Evolutionary conservation across 78 protist species (phyloP).

Genomic region (Cavenderia fasciculata): DNA sequence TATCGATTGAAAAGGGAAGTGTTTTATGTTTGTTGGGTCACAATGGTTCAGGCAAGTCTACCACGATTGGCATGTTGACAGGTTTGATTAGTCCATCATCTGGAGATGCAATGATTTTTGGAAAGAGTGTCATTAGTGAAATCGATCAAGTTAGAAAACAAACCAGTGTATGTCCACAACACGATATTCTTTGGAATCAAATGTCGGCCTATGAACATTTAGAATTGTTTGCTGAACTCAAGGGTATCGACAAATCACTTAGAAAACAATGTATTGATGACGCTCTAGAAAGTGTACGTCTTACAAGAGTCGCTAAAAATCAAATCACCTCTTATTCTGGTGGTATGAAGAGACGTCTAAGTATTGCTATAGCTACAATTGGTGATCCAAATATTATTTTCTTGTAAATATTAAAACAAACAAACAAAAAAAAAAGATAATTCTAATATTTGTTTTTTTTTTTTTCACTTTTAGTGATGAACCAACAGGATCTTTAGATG

Average conservation of each 20-base stretch:
- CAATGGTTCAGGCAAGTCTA: constrained; percentile 92
- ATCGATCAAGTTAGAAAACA: constrained; percentile 36
- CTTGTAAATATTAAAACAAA: no score
- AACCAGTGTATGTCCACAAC: constrained; percentile 75
- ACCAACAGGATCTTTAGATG: constrained; percentile 89
- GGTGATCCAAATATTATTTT: constrained; percentile 80
- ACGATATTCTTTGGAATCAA: constrained; percentile 69
- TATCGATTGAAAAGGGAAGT: constrained; percentile 55
- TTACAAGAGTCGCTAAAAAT: constrained; percentile 9
- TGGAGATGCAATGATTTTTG: constrained; percentile 70
- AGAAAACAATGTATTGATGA: constrained; percentile 1
- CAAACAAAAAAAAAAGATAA: no score
- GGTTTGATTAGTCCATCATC: constrained; percentile 80
- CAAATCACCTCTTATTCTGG: constrained; percentile 53
- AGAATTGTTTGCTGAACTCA: constrained; percentile 55
- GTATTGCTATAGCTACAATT: constrained; percentile 82
- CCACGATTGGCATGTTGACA: constrained; percentile 90
- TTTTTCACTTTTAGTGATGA: constrained; percentile 87
- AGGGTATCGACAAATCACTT: constrained; percentile 41
- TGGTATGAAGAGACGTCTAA: constrained; percentile 72
- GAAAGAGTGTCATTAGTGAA: constrained; percentile 37
- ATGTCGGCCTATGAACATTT: constrained; percentile 78
- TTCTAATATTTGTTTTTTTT: no score
- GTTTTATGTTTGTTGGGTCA: constrained; percentile 78
- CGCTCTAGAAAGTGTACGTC: constrained; percentile 16